Conservation (phyloP, 1,139 yeast genomes). For the Saccharomyces hybrid region DNA sequence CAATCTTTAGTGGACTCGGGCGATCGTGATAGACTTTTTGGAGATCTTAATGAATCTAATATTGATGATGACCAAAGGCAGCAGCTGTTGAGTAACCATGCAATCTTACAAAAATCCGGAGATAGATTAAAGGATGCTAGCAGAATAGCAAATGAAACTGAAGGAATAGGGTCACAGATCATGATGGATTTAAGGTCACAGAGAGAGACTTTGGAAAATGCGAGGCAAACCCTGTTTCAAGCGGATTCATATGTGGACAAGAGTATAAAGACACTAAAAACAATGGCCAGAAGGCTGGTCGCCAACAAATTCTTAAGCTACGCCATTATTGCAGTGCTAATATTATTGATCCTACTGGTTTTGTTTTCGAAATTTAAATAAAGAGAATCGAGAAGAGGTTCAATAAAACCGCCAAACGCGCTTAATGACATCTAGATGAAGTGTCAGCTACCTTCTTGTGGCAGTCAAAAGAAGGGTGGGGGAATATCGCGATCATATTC, state of each 20-base stretch:
- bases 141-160: constrained; percentile 88
- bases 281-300: constrained; percentile 93
- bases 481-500: not conserved
- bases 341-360: constrained; percentile 75
- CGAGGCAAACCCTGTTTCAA: constrained; percentile 76
- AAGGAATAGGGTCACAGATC: constrained; percentile 83
- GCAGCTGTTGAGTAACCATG: constrained; percentile 69
- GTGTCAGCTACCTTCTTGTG: no score
- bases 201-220: constrained; percentile 81
- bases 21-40: constrained; percentile 25
- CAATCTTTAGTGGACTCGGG: constrained; percentile 25
- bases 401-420: not conserved
- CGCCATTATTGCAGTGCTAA: constrained; percentile 87
- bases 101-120: constrained; percentile 73
- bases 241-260: constrained; percentile 93
- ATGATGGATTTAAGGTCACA: constrained; percentile 85
- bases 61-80: constrained; percentile 68
- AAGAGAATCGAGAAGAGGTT: not conserved
- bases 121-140: constrained; percentile 84
- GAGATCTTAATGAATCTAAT: constrained; percentile 15
- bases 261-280: constrained; percentile 74
- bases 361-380: constrained; percentile 67
- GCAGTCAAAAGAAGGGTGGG: no score
- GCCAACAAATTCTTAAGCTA: constrained; percentile 90
- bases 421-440: not conserved